Conservation (phyloP, 164 flowering plant genomes). For the Magnolia kwangsiensis region DNA sequence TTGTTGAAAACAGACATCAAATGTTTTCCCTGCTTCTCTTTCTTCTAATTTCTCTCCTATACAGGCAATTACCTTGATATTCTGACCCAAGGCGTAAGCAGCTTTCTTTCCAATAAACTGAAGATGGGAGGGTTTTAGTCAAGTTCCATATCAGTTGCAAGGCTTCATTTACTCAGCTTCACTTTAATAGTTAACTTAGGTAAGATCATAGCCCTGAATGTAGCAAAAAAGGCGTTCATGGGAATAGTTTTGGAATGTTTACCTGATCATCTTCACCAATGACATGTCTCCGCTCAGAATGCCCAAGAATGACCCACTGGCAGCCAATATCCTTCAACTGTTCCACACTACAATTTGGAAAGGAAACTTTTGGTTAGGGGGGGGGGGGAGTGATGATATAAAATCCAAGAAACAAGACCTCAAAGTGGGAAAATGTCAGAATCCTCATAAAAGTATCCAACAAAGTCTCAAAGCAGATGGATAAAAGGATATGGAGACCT, state of each 20-base stretch:
- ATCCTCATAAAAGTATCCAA: not conserved
- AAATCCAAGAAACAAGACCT: constrained; percentile 2
- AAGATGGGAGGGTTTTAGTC: constrained; percentile 8
- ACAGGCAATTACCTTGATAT: constrained; percentile 91
- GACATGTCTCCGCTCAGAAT: constrained; percentile 89
- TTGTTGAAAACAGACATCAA: constrained; percentile 90
- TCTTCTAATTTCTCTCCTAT: constrained; percentile 88
- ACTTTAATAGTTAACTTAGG: not conserved
- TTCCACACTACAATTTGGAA: constrained; percentile 53
- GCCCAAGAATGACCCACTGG: constrained; percentile 98
- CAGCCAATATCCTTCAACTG: constrained; percentile 88
- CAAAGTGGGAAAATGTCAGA: not conserved
- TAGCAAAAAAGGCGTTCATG: not conserved
- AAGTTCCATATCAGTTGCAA: not conserved
- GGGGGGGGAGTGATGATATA: not conserved
- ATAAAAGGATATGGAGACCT: not conserved
- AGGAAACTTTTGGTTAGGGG: constrained; percentile 1
- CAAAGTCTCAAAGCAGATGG: not conserved
- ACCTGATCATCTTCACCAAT: constrained; percentile 95
- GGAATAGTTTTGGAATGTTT: constrained; percentile 4
- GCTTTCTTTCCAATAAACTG: constrained; percentile 99
- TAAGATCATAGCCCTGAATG: not conserved
- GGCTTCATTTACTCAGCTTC: not conserved
- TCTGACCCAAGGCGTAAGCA: constrained; percentile 84
- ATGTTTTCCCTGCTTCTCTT: constrained; percentile 95